Base-by-base conservation (phyloP, 2,329 filamentous ascomycete genomes). In the Pseudonectria buxi region DNA sequence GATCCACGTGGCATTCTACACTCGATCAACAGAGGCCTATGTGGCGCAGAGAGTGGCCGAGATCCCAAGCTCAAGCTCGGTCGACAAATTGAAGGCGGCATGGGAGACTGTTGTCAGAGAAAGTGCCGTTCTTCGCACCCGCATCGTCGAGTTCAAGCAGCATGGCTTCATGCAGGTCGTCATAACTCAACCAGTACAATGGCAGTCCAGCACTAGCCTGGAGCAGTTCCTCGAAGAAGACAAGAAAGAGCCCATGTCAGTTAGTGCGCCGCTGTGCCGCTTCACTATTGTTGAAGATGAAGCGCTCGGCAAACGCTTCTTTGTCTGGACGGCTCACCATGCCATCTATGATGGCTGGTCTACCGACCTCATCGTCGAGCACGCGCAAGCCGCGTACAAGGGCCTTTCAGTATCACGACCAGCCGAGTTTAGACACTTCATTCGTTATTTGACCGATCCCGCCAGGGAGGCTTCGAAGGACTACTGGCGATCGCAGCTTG, bases 1-100 rank as follows among this genome's bases (percentile, higher is more conserved):
- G 47, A 69, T 66, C 4, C 61, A 76, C 4, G 65, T 76, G 54
- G 67, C 69, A 1, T 53, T 75, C 12, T 69, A 72, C 10, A 61
- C 62, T 27, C 67, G 68, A 45, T 59, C 66, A 6, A 58, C 58
- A 10, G 70, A 70, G 18, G 65, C 65, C 1, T 76, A 75, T 28
- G 62, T 75, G 1, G 68, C 68, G 1, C 69, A 69, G 38, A 53
- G 67, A 24, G 63, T 71, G 2, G 56, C 68, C 13, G 54, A 64
- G 24, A 51, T 72, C 3, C 49, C 51, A 6, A 53, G 57, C 25
- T 48, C 50, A 1, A 50, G 51, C 14, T 54, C 54, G 7, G 58
- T 63, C 0, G 48, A 52, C 15, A 56, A 54, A 16, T 54, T 71
- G 14, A 56, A 61, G 25, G 48, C 53, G 1, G 67, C 68, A 2